Evolutionary conservation across 345 rosid species (phyloP), one percentile per base, ranked within the genome.

Genomic region (Nephelium lappaceum): DNA sequence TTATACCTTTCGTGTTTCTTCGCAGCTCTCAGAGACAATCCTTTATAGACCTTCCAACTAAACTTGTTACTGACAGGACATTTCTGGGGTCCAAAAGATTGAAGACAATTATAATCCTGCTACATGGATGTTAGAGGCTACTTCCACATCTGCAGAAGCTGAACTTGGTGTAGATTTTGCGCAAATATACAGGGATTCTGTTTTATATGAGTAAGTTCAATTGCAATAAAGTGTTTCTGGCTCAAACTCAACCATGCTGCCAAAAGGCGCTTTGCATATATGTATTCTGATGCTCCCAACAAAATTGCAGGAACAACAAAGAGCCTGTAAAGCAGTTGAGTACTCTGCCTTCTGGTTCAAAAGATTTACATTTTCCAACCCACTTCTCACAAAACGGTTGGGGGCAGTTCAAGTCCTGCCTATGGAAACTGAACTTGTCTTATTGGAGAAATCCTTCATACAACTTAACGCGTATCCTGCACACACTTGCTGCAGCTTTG

Each of bases 361-460:
- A 60, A 43, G 94, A 88, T 19, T 69, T 94, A 79, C 84, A 81
- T 79, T 94, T 92, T 78, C 81, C 84, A 1, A 87, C 87, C 69
- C 85, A 81, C 11, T 91, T 80, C 77, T 75, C 94, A 0, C 92
- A 85, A 68, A 89, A 82, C 15, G 85, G 86, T 57, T 84, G 86
- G 91, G 97, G 74, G 69, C 98, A 92, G 67, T 88, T 94, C 82
- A 89, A 85, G 79, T 83, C 84, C 60, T 92, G 94, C 82, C 63
- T 94, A n/a, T 92, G 98, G 98, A 94, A 94, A 81, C 93, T 81
- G 78, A 79, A 86, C 42, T 77, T 90, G 51, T 89, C 98, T n/a
- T 90, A 94, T 38, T 94, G 98, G 97, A 90, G 95, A 87, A 91
- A 89, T 71, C 97, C 97, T 63, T 71, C 91, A 9, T 92, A 91